These are phyloP conservation scores for Fusarium sp. DNA, from an alignment of 2,329 filamentous ascomycete species.

Conservation along the genomic window DNA sequence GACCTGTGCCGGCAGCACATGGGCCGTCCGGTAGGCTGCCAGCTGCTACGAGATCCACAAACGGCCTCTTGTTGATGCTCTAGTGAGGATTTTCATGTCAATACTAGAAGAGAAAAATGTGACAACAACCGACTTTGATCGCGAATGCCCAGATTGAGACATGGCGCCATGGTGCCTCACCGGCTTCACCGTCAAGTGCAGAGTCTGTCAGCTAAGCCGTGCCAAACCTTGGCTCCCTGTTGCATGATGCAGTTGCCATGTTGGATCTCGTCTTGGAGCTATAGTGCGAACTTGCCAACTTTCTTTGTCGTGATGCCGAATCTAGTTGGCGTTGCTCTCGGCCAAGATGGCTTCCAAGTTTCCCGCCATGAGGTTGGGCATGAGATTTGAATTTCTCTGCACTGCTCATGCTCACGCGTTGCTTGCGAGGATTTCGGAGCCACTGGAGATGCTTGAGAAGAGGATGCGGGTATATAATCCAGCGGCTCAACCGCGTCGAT, in stretches of 20 bases:
- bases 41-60: neutral
- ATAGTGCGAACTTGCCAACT: neutral
- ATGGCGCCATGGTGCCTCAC: neutral
- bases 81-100: neutral
- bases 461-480: neutral
- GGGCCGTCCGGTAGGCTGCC: neutral
- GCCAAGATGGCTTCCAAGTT: neutral
- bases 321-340: neutral
- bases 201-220: neutral
- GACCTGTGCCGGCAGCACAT: neutral
- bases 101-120: neutral
- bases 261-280: neutral
- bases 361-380: neutral
- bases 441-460: neutral
- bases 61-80: neutral
- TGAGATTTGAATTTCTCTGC: neutral
- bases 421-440: neutral
- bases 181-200: neutral
- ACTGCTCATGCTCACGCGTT: neutral
- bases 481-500: neutral
- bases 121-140: neutral
- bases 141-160: neutral
- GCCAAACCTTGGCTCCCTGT: neutral
- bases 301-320: neutral
- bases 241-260: neutral